A percentile compares a stretch with the other conserved stretches of the same genome.
phyloP scores from a whole-genome alignment of 495 filamentous ascomycete genomes.

The Penicillium goetzii region DNA sequence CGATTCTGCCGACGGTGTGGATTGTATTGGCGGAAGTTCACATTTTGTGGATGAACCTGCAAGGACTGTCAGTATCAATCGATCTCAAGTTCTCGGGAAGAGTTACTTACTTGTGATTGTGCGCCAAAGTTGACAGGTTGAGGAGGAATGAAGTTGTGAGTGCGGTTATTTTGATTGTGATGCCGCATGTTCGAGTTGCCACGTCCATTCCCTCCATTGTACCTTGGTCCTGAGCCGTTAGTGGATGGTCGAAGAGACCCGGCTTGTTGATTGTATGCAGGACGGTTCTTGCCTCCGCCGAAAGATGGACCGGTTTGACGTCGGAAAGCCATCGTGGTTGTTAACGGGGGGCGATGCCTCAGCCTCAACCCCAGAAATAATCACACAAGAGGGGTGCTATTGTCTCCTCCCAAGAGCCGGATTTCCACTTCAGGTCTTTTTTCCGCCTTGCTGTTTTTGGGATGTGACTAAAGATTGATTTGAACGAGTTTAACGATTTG shows the following conservation, averaged over 20 bases:
- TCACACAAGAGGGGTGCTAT: slow-evolving; percentile 14
- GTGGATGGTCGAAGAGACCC: slow-evolving; percentile 20
- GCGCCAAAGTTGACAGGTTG: background rate
- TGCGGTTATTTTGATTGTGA: background rate
- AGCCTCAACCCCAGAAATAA: background rate
- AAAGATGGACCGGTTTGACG: slow-evolving; percentile 1
- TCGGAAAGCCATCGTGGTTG: background rate
- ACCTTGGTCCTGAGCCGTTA: slow-evolving; percentile 16
- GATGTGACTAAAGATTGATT: slow-evolving; percentile 9
- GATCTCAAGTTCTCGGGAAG: background rate
- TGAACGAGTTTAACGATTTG: slow-evolving; percentile 12
- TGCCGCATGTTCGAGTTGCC: background rate
- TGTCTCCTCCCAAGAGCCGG: slow-evolving; percentile 15
- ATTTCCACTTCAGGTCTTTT: slow-evolving; percentile 26
- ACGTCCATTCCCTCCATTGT: slow-evolving; percentile 7
- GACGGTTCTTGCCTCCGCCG: slow-evolving; percentile 14
- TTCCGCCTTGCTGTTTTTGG: slow-evolving; percentile 16
- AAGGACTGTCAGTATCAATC: background rate
- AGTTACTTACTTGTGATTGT: background rate
- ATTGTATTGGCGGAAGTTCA: background rate
- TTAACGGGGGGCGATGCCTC: background rate
- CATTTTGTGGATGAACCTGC: background rate
- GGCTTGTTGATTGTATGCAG: slow-evolving; percentile 15
- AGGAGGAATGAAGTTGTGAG: background rate
- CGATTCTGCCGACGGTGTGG: background rate